Evolutionary conservation across 495 filamentous ascomycete species (phyloP).

Genomic region (Penicillium robsamsonii): DNA sequence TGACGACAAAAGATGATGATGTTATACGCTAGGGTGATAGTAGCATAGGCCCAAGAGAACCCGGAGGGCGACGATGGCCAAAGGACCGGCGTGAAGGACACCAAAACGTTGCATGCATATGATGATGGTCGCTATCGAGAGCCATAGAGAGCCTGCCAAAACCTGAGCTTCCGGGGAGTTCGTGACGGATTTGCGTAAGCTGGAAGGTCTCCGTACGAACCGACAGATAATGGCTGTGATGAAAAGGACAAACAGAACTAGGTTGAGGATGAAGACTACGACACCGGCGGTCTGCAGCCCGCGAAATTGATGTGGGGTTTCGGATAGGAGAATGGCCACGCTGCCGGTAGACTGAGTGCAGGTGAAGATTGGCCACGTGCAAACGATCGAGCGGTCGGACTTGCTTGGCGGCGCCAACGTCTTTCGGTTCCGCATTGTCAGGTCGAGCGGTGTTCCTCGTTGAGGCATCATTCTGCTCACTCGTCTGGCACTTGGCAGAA

Average conservation of each 20-base stretch:
- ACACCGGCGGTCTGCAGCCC: constrained; percentile 1
- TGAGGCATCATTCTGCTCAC: constrained; percentile 1
- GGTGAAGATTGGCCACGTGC: not conserved
- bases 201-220: constrained; percentile 1
- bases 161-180: constrained; percentile 1
- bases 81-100: constrained; percentile 2
- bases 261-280: constrained; percentile 3
- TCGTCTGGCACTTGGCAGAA: too few relatives aligned
- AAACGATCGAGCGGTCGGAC: constrained; percentile 1
- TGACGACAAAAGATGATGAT: constrained; percentile 2
- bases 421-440: constrained; percentile 2
- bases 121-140: constrained; percentile 3
- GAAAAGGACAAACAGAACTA: constrained; percentile 1
- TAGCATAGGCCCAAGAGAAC: constrained; percentile 2
- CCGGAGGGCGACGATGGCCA: not conserved
- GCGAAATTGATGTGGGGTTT: not conserved
- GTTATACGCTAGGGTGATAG: not conserved
- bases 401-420: not conserved
- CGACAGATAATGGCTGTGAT: not conserved
- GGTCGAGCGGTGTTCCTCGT: constrained; percentile 1
- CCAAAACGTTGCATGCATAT: constrained; percentile 1
- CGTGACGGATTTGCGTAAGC: not conserved
- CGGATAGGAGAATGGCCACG: not conserved
- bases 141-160: constrained; percentile 1
- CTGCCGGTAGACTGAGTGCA: constrained; percentile 1